Percentiles rank a stretch among this genome's conserved stretches.
Evolutionary conservation across 2,329 filamentous ascomycete genomes (phyloP).

Genomic region (Trichoderma koningii): DNA sequence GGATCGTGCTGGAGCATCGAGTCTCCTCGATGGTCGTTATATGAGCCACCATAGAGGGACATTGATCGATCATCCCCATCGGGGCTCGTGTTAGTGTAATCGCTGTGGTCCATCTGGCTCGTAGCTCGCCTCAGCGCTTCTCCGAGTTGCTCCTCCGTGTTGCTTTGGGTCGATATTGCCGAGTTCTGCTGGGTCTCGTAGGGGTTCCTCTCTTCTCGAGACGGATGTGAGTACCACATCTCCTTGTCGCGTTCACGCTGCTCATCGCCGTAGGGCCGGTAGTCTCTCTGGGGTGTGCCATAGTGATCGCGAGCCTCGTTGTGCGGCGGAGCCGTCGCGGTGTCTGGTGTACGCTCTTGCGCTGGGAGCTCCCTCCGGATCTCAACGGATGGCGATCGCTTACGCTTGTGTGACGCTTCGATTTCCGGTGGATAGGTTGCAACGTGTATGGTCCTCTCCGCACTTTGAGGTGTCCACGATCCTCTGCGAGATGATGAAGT

Average conservation of each 20-base stretch:
- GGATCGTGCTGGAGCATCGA: conserved; percentile 58
- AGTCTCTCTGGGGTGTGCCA: conserved; percentile 48
- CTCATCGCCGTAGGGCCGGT: conserved; percentile 50
- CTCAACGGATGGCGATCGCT: conserved; percentile 67
- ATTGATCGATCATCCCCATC: conserved; percentile 54
- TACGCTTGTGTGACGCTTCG: conserved; percentile 64
- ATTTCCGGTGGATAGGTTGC: conserved; percentile 44
- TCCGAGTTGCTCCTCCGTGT: conserved; percentile 53
- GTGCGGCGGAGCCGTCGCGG: conserved; percentile 37
- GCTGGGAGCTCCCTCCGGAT: conserved; percentile 42
- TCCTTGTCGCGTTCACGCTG: conserved; percentile 48
- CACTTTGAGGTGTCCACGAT: conserved; percentile 45
- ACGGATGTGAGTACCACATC: conserved; percentile 52
- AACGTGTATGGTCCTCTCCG: conserved; percentile 48
- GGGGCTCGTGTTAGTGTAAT: conserved; percentile 56
- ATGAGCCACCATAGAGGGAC: conserved; percentile 47
- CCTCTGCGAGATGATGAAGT: conserved; percentile 41
- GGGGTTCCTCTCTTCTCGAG: conserved; percentile 50
- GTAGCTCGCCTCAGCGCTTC: conserved; percentile 50
- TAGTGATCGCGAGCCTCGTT: conserved; percentile 47
- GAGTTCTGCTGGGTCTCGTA: conserved; percentile 53
- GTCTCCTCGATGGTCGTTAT: conserved; percentile 53
- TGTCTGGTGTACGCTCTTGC: conserved; percentile 43
- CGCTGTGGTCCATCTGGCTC: conserved; percentile 50
- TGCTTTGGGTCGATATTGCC: conserved; percentile 47